Evolutionary conservation across 2,329 filamentous ascomycete species (phyloP).

Genomic region (Cladosporium sp.): DNA sequence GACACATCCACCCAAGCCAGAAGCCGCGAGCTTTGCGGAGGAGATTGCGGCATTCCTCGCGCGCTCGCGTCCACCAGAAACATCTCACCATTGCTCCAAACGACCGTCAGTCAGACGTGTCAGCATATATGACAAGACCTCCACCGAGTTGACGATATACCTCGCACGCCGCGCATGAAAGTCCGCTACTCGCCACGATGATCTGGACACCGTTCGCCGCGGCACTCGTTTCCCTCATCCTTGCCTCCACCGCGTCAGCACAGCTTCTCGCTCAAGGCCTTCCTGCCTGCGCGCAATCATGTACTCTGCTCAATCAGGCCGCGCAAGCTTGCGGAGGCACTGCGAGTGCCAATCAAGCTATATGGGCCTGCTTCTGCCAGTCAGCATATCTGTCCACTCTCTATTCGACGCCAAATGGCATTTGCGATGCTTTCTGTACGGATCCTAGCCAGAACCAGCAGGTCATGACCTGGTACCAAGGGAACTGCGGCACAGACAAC

Average conservation of each 20-base stretch:
- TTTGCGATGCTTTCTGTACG: conserved; percentile 52
- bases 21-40: background rate
- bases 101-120: too few relatives aligned
- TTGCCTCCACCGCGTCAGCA: conserved; percentile 14
- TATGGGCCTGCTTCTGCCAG: conserved; percentile 68
- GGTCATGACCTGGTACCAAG: conserved; percentile 65
- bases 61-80: background rate
- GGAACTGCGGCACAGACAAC: conserved; percentile 53
- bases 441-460: conserved; percentile 46
- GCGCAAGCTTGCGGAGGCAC: conserved; percentile 60
- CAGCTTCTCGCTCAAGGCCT: conserved; percentile 30
- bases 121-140: too few relatives aligned
- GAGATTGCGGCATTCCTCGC: conserved; percentile 4
- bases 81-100: background rate
- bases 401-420: conserved; percentile 38
- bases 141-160: too few relatives aligned
- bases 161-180: conserved; percentile 1
- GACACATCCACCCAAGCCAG: background rate
- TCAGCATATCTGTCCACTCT: conserved; percentile 55
- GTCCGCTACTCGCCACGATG: conserved; percentile 1
- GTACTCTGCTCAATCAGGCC: conserved; percentile 47
- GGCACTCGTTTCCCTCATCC: conserved; percentile 14
- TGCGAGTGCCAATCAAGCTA: conserved; percentile 42
- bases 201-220: background rate
- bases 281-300: conserved; percentile 31